These are phyloP conservation scores for Mycena citricolor DNA, from an alignment of 1,284 basidiomycete species.

Conservation along the genomic window DNA sequence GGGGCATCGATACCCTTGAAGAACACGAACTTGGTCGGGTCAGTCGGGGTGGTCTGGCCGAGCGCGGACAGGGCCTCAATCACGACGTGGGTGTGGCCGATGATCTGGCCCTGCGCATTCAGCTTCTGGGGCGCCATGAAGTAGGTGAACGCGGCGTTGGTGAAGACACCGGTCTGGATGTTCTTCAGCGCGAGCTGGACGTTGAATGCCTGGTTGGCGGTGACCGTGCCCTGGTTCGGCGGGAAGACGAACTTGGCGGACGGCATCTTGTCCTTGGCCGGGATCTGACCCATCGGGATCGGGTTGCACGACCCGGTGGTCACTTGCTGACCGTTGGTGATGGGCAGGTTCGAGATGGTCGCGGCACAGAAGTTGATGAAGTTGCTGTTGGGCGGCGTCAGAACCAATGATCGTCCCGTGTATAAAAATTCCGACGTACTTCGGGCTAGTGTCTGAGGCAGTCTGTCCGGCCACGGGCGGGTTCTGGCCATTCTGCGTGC, in stretches of 20 bases:
- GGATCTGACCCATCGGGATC: slow-evolving; percentile 62
- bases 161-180: slow-evolving; percentile 55
- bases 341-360: slow-evolving; percentile 48
- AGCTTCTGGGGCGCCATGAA: slow-evolving; percentile 68
- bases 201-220: slow-evolving; percentile 55
- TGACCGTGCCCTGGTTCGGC: slow-evolving; percentile 52
- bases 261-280: slow-evolving; percentile 53
- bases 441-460: slow-evolving; percentile 59
- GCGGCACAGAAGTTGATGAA: slow-evolving; percentile 67
- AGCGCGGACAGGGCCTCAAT: slow-evolving; percentile 53
- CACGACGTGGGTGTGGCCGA: slow-evolving; percentile 66
- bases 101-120: slow-evolving; percentile 49
- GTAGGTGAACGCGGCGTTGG: slow-evolving; percentile 60
- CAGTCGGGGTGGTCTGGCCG: slow-evolving; percentile 49
- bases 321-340: slow-evolving; percentile 64
- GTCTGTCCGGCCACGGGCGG: slow-evolving; percentile 43
- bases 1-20: slow-evolving; percentile 65
- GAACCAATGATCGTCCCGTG: too few species aligned
- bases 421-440: too few species aligned
- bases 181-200: slow-evolving; percentile 31
- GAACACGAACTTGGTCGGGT: slow-evolving; percentile 62
- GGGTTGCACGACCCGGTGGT: slow-evolving; percentile 56
- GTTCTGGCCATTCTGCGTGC: slow-evolving; percentile 2
- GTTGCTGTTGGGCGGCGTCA: too few species aligned
- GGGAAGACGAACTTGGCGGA: slow-evolving; percentile 58